Conservation (phyloP, 2,329 filamentous ascomycete genomes). For the Fusarium decemcellulare region DNA sequence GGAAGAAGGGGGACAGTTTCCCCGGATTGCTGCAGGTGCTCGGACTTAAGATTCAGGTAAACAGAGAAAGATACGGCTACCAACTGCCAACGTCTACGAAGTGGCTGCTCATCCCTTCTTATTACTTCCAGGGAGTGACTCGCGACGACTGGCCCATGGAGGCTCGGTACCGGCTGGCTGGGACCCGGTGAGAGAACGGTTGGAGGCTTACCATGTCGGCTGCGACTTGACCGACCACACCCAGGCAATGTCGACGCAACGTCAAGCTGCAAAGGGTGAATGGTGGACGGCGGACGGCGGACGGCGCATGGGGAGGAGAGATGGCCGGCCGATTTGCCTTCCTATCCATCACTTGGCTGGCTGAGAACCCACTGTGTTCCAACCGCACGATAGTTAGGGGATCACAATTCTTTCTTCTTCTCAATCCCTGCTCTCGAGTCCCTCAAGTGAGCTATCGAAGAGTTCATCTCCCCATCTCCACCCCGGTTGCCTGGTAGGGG, state of each 20-base stretch:
- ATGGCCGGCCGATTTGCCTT: not conserved
- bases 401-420: slow-evolving; percentile 4
- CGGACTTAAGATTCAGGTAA: slow-evolving; percentile 14
- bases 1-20: slow-evolving; percentile 1
- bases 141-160: slow-evolving; percentile 32
- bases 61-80: slow-evolving; percentile 16
- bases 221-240: slow-evolving; percentile 35
- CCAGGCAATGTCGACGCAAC: slow-evolving; percentile 29
- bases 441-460: slow-evolving; percentile 21
- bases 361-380: slow-evolving; percentile 8
- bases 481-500: slow-evolving; percentile 22
- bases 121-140: slow-evolving; percentile 36
- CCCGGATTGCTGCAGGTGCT: slow-evolving; percentile 21
- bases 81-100: slow-evolving; percentile 18
- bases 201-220: slow-evolving; percentile 32
- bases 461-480: slow-evolving; percentile 37
- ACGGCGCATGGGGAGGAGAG: slow-evolving; percentile 6
- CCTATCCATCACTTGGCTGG: not conserved
- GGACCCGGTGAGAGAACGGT: slow-evolving; percentile 43
- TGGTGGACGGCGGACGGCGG: slow-evolving; percentile 10
- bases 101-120: slow-evolving; percentile 40
- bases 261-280: slow-evolving; percentile 24
- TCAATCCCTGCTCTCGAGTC: slow-evolving; percentile 15
- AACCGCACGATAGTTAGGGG: slow-evolving; percentile 4
- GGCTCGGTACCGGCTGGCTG: slow-evolving; percentile 42